Evolutionary conservation across 2,329 filamentous ascomycete genomes (phyloP), one percentile per base, ranked within the genome.

Genomic region (Coniella lustricola): DNA sequence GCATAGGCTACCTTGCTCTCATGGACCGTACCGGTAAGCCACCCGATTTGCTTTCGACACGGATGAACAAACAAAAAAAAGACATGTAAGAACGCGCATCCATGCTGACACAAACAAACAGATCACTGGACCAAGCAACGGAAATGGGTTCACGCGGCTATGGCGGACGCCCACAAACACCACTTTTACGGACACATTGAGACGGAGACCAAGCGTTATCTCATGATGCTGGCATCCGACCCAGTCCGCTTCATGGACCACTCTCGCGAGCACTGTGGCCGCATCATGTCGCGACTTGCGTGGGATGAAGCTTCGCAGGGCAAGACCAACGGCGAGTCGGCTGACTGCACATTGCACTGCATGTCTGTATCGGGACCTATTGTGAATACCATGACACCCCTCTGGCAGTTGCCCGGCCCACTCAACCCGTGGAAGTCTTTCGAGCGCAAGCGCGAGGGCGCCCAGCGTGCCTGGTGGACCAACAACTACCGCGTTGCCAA

Each of bases 351-450:
- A 2, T 62, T 75, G 40, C 70, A 70, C 44, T 71, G 67, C 55
- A 75, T 75, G 72, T 74, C 71, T 16, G 68, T 75, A n/a, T 73
- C 70, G 4, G 73, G 73, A 1, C 71, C 72, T 13, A 63, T 76
- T 46, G 69, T 74, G 56, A 76, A 76, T 59, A 72, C 70, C 3
- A 57, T 73, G 56, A 68, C 71, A n/a, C 70, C 71, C 1, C 58
- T 76, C 3, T 76, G 72, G 72, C 54, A 67, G 33, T 56, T 75
- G 2, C 67, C 68, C 2, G 64, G 67, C 51, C 59, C 65, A 1
- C 31, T 71, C 17, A 76, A 76, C 57, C 71, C 71, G 4, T 76
- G 73, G 73, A 70, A 72, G 56, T 64, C 64, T 20, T 73, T 60
- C 36, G 72, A 76, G 57, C 60, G 67, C 35, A 60, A 62, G 44